Conservation (phyloP, 805 yeast genomes). For the Wickerhamomyces chaumierensis region DNA sequence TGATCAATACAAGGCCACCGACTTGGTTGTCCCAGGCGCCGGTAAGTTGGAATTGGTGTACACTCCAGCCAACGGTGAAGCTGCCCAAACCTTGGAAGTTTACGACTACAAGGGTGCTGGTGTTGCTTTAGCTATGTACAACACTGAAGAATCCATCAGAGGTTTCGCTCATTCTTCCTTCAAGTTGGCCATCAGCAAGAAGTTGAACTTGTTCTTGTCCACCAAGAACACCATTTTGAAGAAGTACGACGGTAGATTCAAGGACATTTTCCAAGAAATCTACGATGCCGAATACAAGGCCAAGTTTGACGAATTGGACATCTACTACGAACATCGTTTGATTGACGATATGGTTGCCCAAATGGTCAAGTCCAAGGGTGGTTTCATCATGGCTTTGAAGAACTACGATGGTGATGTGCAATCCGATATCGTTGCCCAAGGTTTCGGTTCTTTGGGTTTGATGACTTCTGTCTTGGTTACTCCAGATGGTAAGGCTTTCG, state of each 20-base stretch:
- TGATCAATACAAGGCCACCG: conserved; percentile 78
- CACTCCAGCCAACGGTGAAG: conserved; percentile 51
- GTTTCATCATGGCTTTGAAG: conserved; percentile 69
- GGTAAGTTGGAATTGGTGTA: conserved; percentile 58
- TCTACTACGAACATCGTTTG: conserved; percentile 71
- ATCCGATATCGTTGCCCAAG: conserved; percentile 79
- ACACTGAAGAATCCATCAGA: conserved; percentile 64
- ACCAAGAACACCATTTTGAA: conserved; percentile 77
- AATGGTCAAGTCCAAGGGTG: conserved; percentile 79
- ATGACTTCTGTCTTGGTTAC: conserved; percentile 79
- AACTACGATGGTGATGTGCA: conserved; percentile 84
- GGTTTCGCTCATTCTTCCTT: conserved; percentile 78
- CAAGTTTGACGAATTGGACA: conserved; percentile 46
- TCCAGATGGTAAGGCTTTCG: conserved; percentile 80
- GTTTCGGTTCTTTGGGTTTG: conserved; percentile 73
- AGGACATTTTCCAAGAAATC: conserved; percentile 64
- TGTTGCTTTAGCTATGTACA: conserved; percentile 75
- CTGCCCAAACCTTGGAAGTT: conserved; percentile 36
- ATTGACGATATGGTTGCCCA: conserved; percentile 87
- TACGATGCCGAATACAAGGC: conserved; percentile 46
- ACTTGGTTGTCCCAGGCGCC: conserved; percentile 51
- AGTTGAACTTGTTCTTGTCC: conserved; percentile 54
- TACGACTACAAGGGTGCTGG: conserved; percentile 58
- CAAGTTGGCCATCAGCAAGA: conserved; percentile 56
- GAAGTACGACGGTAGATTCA: conserved; percentile 74